Evolutionary conservation across 306 rosid genomes (phyloP), one percentile per base, ranked within the genome.

Genomic region (Arachis hypogaea): DNA sequence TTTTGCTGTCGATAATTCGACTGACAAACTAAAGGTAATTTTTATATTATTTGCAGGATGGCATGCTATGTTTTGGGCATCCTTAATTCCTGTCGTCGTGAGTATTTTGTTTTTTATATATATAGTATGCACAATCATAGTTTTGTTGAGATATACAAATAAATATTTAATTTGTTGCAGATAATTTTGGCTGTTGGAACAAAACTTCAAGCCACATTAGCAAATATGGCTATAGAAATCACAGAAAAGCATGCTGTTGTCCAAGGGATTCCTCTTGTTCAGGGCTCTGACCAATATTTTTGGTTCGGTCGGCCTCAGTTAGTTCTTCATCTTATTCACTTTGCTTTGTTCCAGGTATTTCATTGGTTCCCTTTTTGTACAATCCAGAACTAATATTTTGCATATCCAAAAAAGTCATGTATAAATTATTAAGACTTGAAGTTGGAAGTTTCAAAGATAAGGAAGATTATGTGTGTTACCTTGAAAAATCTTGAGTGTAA

Each of bases 221-320:
- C 98, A n/a, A 86, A 58, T 77, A 94, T 94, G 99, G 99, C 99
- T 59, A 84, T 94, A 22, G 97, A 92, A 82, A 73, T 94, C 77
- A 81, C 92, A 9, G 99, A 94, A 74, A 90, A 76, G 59, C 99
- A 94, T 68, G 96, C 97, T 50, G 96, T 94, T 66, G 90, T 94
- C 52, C 96, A 94, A 79, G 99, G 99, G 68, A 94, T 94, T 79
- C 99, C 99, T 45, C 93, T 94, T 44, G 99, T 94, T 77, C 90
- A 87, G 81, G 96, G 92, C 49, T 94, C 98, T 4, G 96, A 94
- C 77, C 79, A 67, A 70, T 92, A 94, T 70, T 94, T 94, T 78
- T 94, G 99, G 99, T 94, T 94, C 67, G 93, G 90, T 68, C 87
- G 77, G 66, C 99, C 99, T 29, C 90, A 86, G 50, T 81, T 94